Base-by-base conservation (phyloP, 2,329 filamentous ascomycete species). In the Fusarium concolor region DNA sequence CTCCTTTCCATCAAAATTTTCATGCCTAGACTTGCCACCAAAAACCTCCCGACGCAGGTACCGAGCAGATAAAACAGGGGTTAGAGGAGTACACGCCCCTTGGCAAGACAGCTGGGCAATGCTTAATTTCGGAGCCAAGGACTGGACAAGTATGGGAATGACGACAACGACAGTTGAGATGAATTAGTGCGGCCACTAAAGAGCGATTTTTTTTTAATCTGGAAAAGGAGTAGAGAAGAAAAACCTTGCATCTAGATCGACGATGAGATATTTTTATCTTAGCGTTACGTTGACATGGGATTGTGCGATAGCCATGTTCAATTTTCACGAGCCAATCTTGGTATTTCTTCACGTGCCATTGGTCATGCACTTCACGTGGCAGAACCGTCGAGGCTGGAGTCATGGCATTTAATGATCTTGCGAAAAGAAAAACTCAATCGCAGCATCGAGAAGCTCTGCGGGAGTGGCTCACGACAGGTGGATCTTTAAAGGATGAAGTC, bases 51-150 rank as follows among this genome's bases (percentile, higher is more conserved):
- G 61, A 64, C 20, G 61, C 61, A 64, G 61, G 61, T 64, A 64
- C 59, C 38, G 37, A 56, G 12, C 8, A 22, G 28, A 17, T 29
- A 44, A 51, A n/a, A 20, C 55, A 35, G 45, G 46, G 56, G 18
- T 15, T 20, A 39, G 3, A 22, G 26, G 26, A 38, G 24, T 14
- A 29, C 55, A 35, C 22, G 4, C 53, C 26, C 60, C 59, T 63
- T 59, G 61, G 38, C 44, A 38, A 58, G 33, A 62, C 46, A 60
- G 44, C 57, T 64, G 61, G 52, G 52, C 59, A 47, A 65, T 59
- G 60, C 60, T 52, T 64, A 56, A 65, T 65, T 65, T 62, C 33
- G 33, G 31, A 37, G 54, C 54, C 61, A 65, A 65, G 62, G 10
- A 31, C 33, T 26, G 47, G 43, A 47, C 29, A 46, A 33, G 44